These are phyloP conservation scores for Macaranga tanarius DNA, from an alignment of 441 rosid genomes.

Conservation along the genomic window DNA sequence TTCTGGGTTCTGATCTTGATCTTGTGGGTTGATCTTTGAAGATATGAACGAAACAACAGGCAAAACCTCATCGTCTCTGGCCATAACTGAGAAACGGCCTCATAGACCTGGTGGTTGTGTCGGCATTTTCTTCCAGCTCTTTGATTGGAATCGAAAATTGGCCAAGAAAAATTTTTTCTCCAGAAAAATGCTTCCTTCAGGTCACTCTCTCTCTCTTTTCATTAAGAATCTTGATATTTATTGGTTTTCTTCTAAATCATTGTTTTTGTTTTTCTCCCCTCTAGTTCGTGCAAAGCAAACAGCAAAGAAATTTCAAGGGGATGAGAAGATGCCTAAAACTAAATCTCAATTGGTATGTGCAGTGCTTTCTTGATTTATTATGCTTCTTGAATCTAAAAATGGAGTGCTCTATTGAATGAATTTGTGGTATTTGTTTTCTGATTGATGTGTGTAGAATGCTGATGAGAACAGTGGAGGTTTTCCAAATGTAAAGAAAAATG, in stretches of 20 bases:
- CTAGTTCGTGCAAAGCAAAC: slow-evolving; percentile 57
- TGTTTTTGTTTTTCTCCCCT: slow-evolving; percentile 17
- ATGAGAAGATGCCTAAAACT: slow-evolving; percentile 81
- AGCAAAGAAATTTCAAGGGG: slow-evolving; percentile 60
- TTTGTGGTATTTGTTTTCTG: neutral
- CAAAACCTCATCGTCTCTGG: slow-evolving; percentile 46
- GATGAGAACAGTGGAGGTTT: slow-evolving; percentile 71
- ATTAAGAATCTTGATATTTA: neutral
- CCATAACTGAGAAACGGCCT: slow-evolving; percentile 65
- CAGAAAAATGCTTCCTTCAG: slow-evolving; percentile 69
- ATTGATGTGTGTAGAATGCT: slow-evolving; percentile 53
- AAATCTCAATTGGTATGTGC: slow-evolving; percentile 56
- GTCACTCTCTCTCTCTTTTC: slow-evolving; percentile 32
- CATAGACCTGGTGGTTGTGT: slow-evolving; percentile 76
- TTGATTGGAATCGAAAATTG: slow-evolving; percentile 82
- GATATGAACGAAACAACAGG: slow-evolving; percentile 52
- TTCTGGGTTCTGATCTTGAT: neutral
- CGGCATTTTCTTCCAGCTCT: slow-evolving; percentile 83
- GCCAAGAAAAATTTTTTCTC: slow-evolving; percentile 81
- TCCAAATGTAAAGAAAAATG: slow-evolving; percentile 48
- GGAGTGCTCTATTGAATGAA: neutral
- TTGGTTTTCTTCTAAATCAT: slow-evolving; percentile 1
- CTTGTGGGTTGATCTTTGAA: slow-evolving; percentile 22
- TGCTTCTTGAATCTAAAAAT: neutral
- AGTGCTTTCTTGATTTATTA: slow-evolving; percentile 7